These are phyloP conservation scores for Coniella lustricola DNA, from an alignment of 2,329 filamentous ascomycete species.

Conservation along the genomic window DNA sequence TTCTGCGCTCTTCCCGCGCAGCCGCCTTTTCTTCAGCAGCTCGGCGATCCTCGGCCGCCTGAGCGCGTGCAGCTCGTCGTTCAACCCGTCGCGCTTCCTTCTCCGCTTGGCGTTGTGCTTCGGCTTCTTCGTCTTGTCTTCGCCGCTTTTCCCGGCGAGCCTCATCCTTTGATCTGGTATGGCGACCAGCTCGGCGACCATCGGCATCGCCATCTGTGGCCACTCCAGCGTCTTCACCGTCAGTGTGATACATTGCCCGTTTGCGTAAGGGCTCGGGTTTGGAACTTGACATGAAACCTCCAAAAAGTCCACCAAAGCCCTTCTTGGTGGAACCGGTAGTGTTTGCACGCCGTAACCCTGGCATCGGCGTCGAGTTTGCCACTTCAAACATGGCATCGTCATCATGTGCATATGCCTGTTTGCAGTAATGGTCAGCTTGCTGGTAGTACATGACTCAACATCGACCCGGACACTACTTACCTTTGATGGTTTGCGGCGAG, in stretches of 20 bases:
- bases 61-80: constrained; percentile 39
- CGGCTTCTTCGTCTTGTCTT: constrained; percentile 50
- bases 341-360: constrained; percentile 49
- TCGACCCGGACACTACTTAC: constrained; percentile 22
- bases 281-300: constrained; percentile 45
- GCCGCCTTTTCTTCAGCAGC: constrained; percentile 35
- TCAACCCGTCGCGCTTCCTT: constrained; percentile 53
- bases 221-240: constrained; percentile 46
- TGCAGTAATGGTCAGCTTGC: constrained; percentile 35
- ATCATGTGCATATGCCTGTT: constrained; percentile 58
- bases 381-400: constrained; percentile 55
- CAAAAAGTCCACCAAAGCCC: constrained; percentile 55
- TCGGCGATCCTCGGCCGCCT: constrained; percentile 43
- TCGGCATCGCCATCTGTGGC: constrained; percentile 52
- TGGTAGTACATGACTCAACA: too few species aligned
- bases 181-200: constrained; percentile 55
- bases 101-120: constrained; percentile 48
- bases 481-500: constrained; percentile 36
- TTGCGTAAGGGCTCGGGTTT: constrained; percentile 42
- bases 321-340: constrained; percentile 51
- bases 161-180: constrained; percentile 50
- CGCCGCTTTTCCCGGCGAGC: constrained; percentile 48
- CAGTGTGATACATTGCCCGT: constrained; percentile 41
- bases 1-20: constrained; percentile 29
- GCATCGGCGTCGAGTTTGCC: constrained; percentile 39